These are phyloP conservation scores for Penicillium coprophilum DNA, from an alignment of 495 filamentous ascomycete genomes.

Conservation along the genomic window DNA sequence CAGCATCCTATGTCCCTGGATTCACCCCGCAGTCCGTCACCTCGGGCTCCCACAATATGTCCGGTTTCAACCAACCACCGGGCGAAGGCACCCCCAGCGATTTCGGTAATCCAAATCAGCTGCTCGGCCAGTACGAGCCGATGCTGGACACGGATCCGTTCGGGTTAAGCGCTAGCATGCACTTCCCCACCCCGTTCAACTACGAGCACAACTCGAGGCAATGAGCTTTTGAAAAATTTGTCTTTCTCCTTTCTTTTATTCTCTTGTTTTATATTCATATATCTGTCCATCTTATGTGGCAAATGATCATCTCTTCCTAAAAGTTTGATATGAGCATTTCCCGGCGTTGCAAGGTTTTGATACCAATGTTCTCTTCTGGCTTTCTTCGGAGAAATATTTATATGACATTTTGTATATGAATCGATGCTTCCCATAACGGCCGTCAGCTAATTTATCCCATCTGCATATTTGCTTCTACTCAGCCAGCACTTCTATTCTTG, in stretches of 20 bases:
- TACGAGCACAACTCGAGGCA: conserved; percentile 59
- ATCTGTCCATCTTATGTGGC: conserved; percentile 11
- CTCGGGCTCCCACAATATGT: conserved; percentile 40
- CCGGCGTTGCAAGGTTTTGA: conserved; percentile 29
- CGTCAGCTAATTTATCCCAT: background rate
- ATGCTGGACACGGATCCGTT: conserved; percentile 89
- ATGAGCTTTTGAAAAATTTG: conserved; percentile 21
- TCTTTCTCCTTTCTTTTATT: background rate
- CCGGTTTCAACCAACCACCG: conserved; percentile 41
- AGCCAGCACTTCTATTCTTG: conserved; percentile 3
- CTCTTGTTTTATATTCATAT: conserved; percentile 6
- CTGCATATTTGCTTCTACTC: background rate
- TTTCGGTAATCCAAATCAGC: conserved; percentile 57
- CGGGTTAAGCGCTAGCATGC: conserved; percentile 87
- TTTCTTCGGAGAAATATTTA: conserved; percentile 5
- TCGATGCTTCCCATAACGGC: conserved; percentile 3
- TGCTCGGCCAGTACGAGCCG: conserved; percentile 78
- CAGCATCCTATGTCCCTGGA: conserved; percentile 63
- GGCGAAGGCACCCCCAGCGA: conserved; percentile 37
- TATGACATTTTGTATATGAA: conserved; percentile 11
- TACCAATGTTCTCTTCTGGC: conserved; percentile 22
- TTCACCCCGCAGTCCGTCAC: conserved; percentile 50
- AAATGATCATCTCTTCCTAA: conserved; percentile 19
- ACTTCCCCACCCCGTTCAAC: conserved; percentile 86
- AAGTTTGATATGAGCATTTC: conserved; percentile 32